Conservation (phyloP, 192 early-diverging fungal genomes). For the Gaertneriomyces sp. region DNA sequence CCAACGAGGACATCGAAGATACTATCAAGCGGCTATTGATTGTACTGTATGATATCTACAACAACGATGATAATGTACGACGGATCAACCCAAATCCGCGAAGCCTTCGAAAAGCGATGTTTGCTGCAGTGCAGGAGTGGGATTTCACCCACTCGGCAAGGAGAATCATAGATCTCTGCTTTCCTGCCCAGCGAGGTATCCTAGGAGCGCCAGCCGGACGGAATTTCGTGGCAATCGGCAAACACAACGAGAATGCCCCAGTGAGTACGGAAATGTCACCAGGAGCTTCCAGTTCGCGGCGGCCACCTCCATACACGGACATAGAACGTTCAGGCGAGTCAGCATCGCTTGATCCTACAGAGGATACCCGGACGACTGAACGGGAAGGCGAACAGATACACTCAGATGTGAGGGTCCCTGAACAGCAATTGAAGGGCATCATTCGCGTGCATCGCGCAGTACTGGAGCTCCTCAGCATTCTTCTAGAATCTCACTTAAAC, state of each 20-base stretch:
- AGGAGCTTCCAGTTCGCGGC: not conserved
- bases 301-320: not conserved
- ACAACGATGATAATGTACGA: not conserved
- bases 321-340: not conserved
- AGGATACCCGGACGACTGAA: not conserved
- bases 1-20: conserved; percentile 3
- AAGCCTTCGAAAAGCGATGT: not conserved
- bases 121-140: not conserved
- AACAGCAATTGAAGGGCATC: no score
- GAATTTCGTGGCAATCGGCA: not conserved
- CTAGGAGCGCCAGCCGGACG: not conserved
- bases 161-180: conserved; percentile 4
- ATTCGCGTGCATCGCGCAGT: no score
- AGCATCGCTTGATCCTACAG: not conserved
- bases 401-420: no score
- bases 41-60: conserved; percentile 3
- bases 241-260: not conserved
- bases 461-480: no score
- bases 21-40: conserved; percentile 5
- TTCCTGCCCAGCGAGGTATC: conserved; percentile 2
- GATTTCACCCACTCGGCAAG: conserved; percentile 7
- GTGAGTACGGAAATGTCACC: not conserved
- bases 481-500: no score
- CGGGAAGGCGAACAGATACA: not conserved
- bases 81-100: not conserved